phyloP scores from a whole-genome alignment of 2,329 filamentous ascomycete genomes.

The Colletotrichum phormii region DNA sequence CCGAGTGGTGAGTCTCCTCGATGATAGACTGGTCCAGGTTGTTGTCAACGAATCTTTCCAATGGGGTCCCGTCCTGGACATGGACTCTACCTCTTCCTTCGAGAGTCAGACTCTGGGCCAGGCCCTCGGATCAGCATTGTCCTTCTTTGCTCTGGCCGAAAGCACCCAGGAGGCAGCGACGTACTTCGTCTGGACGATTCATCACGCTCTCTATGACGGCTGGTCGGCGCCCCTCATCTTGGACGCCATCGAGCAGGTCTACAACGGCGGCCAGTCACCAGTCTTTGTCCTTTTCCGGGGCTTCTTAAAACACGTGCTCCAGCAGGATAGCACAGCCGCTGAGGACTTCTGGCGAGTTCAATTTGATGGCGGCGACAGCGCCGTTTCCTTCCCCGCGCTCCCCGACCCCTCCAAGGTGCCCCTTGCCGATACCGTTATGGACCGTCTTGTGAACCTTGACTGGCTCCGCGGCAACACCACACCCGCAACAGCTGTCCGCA shows the following conservation, averaged over 20 bases:
- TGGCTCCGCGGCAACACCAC: not conserved
- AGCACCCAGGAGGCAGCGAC: no score
- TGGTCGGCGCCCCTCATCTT: constrained; percentile 17
- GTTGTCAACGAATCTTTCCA: not conserved
- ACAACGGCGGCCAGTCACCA: constrained; percentile 11
- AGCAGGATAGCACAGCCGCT: not conserved
- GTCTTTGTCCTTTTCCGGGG: constrained; percentile 31
- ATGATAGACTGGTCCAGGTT: not conserved
- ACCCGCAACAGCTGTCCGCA: constrained; percentile 35
- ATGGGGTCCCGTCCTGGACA: not conserved
- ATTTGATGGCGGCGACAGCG: constrained; percentile 24
- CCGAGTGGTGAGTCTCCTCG: not conserved
- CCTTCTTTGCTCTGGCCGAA: no score
- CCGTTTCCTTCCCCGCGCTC: not conserved
- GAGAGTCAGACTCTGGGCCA: not conserved
- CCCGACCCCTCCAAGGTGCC: not conserved
- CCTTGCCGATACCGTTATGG: not conserved
- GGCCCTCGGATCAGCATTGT: no score
- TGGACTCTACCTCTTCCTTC: not conserved
- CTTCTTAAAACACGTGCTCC: constrained; percentile 14
- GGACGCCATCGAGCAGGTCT: constrained; percentile 5
- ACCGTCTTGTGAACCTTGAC: not conserved
- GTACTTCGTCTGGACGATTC: constrained; percentile 19
- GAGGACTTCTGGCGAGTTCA: constrained; percentile 30
- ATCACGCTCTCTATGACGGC: constrained; percentile 38